phyloP scores from a whole-genome alignment of 305 asterid genomes.

The Solanum aculeatissimum region DNA sequence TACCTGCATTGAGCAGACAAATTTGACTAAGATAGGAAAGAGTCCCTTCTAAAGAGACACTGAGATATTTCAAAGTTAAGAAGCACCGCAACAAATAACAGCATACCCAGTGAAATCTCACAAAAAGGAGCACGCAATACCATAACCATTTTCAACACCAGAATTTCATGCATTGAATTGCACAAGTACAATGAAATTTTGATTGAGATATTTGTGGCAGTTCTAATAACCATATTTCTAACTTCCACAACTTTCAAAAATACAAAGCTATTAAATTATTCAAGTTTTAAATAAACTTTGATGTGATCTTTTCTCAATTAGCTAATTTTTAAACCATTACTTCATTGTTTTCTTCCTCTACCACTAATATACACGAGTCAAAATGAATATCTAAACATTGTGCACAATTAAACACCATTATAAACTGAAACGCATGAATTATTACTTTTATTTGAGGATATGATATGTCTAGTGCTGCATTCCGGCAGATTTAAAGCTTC shows the following conservation, averaged over 20 bases:
- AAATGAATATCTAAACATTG: background rate
- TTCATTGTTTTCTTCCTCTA: background rate
- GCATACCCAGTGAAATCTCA: background rate
- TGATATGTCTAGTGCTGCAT: background rate
- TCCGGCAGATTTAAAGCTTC: background rate
- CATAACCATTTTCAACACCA: background rate
- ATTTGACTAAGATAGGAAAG: background rate
- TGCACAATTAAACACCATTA: background rate
- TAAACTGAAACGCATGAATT: background rate
- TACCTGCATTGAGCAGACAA: conserved; percentile 33
- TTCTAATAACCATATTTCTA: background rate
- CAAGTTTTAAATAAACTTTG: background rate
- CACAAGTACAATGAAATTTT: background rate
- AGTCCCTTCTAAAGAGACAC: background rate
- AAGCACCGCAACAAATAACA: background rate
- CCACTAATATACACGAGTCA: background rate
- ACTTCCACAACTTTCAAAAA: background rate
- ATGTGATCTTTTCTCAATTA: background rate
- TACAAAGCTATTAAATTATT: background rate
- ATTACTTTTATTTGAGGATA: background rate
- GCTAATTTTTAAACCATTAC: background rate
- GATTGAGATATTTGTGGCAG: background rate
- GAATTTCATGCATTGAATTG: background rate
- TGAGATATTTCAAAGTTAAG: background rate
- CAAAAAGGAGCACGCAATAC: background rate